phyloP scores from a whole-genome alignment of 2,329 filamentous ascomycete genomes.

The Coniella lustricola region DNA sequence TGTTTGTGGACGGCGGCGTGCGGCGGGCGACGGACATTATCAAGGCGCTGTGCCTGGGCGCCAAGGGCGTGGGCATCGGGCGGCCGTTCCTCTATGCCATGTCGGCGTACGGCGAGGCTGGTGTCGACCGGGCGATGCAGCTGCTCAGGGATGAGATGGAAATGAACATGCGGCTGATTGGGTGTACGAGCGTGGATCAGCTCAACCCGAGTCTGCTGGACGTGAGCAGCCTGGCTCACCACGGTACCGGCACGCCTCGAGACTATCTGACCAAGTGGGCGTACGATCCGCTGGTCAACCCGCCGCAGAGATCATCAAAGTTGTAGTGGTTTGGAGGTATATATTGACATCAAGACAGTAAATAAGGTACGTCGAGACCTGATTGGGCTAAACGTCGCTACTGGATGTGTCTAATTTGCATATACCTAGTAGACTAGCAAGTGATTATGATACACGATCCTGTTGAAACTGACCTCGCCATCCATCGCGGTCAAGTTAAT shows the following conservation, averaged over 20 bases:
- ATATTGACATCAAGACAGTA: no score
- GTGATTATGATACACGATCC: no score
- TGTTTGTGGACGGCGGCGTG: constrained; percentile 87
- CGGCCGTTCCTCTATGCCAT: constrained; percentile 94
- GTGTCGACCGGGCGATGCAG: constrained; percentile 89
- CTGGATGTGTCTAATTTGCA: no score
- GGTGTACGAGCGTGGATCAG: constrained; percentile 66
- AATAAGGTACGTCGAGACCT: no score
- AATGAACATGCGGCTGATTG: constrained; percentile 97
- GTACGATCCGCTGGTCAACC: constrained; percentile 48
- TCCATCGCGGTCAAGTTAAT: no score
- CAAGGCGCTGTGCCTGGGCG: constrained; percentile 89
- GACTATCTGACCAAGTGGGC: constrained; percentile 42
- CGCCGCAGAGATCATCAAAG: constrained; percentile 47
- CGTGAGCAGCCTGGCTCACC: constrained; percentile 56
- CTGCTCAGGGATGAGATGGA: constrained; percentile 93
- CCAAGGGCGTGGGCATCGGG: constrained; percentile 87
- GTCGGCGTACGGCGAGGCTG: constrained; percentile 79
- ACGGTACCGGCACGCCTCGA: constrained; percentile 40
- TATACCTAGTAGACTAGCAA: no score
- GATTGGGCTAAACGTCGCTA: no score
- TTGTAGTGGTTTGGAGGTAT: constrained; percentile 29
- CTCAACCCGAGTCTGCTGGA: constrained; percentile 78
- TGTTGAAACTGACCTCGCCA: no score
- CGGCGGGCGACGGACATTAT: constrained; percentile 88